Conservation (phyloP, 2,329 filamentous ascomycete species). For the Trichoderma arundinaceum region DNA sequence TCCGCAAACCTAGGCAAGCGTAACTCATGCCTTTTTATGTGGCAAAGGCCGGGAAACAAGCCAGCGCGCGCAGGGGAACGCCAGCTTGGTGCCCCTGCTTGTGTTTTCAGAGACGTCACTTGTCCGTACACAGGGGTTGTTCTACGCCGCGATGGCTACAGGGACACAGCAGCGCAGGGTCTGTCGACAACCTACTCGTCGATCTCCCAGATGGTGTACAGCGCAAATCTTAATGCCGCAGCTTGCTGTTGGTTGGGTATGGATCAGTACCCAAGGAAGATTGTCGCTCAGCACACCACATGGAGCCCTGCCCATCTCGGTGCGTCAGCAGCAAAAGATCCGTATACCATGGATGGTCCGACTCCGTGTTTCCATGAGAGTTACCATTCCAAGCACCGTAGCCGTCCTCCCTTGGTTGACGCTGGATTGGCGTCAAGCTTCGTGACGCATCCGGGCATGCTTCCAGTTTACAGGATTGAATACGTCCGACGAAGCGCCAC, state of each 20-base stretch:
- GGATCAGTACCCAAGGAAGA: not conserved
- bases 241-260: not conserved
- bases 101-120: not conserved
- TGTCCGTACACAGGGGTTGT: no score
- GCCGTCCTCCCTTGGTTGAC: not conserved
- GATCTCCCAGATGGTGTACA: slow-evolving; percentile 12
- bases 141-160: no score
- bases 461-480: not conserved
- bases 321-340: not conserved
- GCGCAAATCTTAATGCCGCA: not conserved
- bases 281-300: no score
- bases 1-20: not conserved
- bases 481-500: not conserved
- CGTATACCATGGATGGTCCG: no score
- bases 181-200: no score
- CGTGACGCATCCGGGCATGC: no score
- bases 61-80: slow-evolving; percentile 1
- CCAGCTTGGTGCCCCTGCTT: slow-evolving; percentile 6
- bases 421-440: slow-evolving; percentile 1
- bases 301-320: not conserved
- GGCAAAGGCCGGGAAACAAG: slow-evolving; percentile 9
- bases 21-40: not conserved
- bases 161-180: no score
- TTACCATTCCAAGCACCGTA: not conserved
- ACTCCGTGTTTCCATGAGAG: no score